These are phyloP conservation scores for Psilocybe azurescens DNA, from an alignment of 768 basidiomycete species.

Conservation along the genomic window DNA sequence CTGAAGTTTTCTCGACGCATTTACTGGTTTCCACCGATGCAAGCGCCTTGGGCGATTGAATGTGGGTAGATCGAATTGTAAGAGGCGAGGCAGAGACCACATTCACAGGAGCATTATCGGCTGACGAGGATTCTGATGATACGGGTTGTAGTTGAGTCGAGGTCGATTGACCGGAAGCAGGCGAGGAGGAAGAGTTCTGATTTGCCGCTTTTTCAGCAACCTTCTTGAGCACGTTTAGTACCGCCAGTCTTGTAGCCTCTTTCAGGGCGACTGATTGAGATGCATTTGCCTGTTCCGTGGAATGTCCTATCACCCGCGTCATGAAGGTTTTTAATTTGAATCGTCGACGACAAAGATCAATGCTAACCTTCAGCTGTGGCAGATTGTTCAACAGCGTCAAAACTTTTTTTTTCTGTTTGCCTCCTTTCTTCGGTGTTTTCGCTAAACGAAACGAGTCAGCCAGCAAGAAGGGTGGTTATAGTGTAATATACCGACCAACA, in stretches of 20 bases:
- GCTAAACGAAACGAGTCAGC: neutral
- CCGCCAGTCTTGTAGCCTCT: slow-evolving; percentile 12
- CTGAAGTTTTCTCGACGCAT: neutral
- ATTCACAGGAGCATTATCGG: too few relatives aligned
- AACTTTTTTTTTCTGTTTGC: slow-evolving; percentile 9
- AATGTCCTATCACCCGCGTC: neutral
- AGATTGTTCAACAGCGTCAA: neutral
- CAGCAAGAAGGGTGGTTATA: neutral
- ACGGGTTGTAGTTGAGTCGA: neutral
- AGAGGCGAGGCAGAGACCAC: neutral
- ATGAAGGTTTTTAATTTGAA: neutral
- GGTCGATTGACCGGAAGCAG: neutral
- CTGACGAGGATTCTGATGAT: neutral
- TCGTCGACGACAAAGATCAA: neutral
- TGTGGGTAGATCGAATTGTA: too few relatives aligned
- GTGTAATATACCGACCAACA: slow-evolving; percentile 1
- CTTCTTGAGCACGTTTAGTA: slow-evolving; percentile 13
- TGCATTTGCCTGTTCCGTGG: neutral
- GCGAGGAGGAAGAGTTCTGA: neutral
- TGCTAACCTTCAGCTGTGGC: slow-evolving; percentile 9
- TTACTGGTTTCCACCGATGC: neutral
- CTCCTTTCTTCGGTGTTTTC: slow-evolving; percentile 7
- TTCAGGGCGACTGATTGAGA: neutral
- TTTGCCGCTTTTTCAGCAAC: neutral
- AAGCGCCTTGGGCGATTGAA: neutral